Evolutionary conservation across 78 protist species (phyloP).

Genomic region (Bodo saltans): DNA sequence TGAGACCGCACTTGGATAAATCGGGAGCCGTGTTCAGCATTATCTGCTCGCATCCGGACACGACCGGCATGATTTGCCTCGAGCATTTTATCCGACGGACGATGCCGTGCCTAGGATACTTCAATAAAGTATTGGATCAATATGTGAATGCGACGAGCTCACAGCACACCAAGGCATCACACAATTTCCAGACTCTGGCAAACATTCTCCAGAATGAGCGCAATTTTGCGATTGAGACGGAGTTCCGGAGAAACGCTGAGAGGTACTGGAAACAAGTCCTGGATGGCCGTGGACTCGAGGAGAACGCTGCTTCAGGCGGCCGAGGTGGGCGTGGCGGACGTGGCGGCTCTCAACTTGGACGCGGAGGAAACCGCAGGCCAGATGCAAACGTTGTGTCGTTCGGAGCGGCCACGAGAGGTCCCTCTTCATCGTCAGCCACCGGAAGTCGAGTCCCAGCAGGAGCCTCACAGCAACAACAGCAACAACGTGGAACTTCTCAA

Average conservation of each 20-base stretch:
- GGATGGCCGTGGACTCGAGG: background rate
- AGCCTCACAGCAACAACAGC: too few relatives aligned
- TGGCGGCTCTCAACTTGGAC: background rate
- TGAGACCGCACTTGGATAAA: too few relatives aligned
- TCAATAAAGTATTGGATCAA: background rate
- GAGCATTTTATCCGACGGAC: background rate
- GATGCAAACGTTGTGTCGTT: too few relatives aligned
- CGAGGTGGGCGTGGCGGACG: background rate
- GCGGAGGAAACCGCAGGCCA: too few relatives aligned
- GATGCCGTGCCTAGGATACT: background rate
- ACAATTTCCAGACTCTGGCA: background rate
- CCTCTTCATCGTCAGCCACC: too few relatives aligned
- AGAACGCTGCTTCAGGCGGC: background rate
- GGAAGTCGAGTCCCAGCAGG: too few relatives aligned
- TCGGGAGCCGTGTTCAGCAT: too few relatives aligned
- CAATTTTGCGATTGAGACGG: background rate
- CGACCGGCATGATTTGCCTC: too few relatives aligned
- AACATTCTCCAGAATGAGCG: background rate
- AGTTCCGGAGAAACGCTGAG: background rate
- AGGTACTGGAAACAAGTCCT: background rate
- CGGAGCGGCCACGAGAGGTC: too few relatives aligned
- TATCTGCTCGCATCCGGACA: too few relatives aligned
- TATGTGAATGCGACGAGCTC: background rate
- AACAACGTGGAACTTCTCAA: too few relatives aligned
- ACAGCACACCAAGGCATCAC: background rate